Evolutionary conservation across 805 yeast genomes (phyloP), one percentile per base, ranked within the genome.

Genomic region (Candida gorgasii): DNA sequence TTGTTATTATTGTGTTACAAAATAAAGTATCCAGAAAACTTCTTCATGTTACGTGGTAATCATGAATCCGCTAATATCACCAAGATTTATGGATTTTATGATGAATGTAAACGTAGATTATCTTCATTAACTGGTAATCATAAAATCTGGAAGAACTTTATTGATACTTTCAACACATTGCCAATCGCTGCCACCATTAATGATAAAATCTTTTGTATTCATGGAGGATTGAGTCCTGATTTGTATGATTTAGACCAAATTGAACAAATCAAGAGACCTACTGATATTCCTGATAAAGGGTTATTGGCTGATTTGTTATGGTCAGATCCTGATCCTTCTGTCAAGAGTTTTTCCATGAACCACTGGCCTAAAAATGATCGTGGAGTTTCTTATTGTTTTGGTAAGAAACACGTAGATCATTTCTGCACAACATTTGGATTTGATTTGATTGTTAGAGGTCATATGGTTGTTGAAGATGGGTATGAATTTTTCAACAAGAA

Each of bases 381-480:
- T 44, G 95, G 95, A 35, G 93, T 86, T 2, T 81, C 89, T 4
- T 86, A 81, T 55, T 79, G 88, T 55, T 86, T 86, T 59, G 86
- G 86, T 35, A 80, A 78, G 50, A 83, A 76, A 40, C 84, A 84
- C 40, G 87, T 86, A n/a, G 84, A 81, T 52, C 72, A 75, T 50
- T 86, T 86, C 57, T 78, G 84, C 53, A 65, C 75, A 38, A 70
- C 71, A 28, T 85, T 86, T 59, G 79, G 82, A 42, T 81, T 86
- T 64, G 95, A 86, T 63, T 65, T 86, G 57, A 79, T 86, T 48
- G 87, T 85, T 35, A 69, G 95, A 54, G 95, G 92, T 6, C 95
- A 86, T 59, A 86, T 86, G 95, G 93, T 86, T 34, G 95, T 86
- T 28, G 92, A 86, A 59, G 92, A 86, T 58, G 95, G 95, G 2